Evolutionary conservation across 495 filamentous ascomycete genomes (phyloP), one percentile per base, ranked within the genome.

Genomic region (Hapsidospora chrysogenum): DNA sequence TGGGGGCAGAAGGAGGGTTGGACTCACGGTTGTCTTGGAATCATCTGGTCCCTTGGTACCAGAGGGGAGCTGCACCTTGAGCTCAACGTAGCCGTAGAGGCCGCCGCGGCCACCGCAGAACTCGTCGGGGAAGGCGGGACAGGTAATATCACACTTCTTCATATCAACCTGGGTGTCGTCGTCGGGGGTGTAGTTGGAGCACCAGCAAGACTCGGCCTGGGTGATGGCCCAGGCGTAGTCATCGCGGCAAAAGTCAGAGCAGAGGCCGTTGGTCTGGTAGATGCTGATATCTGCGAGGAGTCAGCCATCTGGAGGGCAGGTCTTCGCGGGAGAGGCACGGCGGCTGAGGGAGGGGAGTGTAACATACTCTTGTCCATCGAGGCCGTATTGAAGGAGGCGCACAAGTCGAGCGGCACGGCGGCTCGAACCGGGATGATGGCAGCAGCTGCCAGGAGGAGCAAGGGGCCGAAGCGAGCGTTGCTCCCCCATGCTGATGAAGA

Each of bases 251-350:
- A 52, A 60, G 8, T 39, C 34, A 35, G 43, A 43, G 29, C 63
- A 67, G 17, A 58, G 52, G 13, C 63, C 63, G 36, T 63, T 51
- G 36, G 60, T 62, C 35, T 67, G 63, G 19, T 33, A 67, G 43
- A 52, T 50, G 42, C 49, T 56, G 18, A 46, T 25, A 10, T 58
- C 63, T 64, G 37, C 9, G 37, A 14, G 14, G 17, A 9, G 23
- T 37, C 21, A 27, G 23, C 26, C 16, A 5, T 17, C 17, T 14
- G 19, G 10, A 7, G 19, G 33, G 17, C 25, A 14, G 6, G 23
- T 26, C 3, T 9, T 25, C 3, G 33, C 20, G 19, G 15, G 20
- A 13, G 17, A 10, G 25, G 15, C 30, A 17, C 17, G 25, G 17
- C n/a, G 9, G 3, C 3, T 4, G 6, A 17, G 11, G 17, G 9